Evolutionary conservation across 108 stramenopile species (phyloP).

Genomic region (Seminavis robusta): DNA sequence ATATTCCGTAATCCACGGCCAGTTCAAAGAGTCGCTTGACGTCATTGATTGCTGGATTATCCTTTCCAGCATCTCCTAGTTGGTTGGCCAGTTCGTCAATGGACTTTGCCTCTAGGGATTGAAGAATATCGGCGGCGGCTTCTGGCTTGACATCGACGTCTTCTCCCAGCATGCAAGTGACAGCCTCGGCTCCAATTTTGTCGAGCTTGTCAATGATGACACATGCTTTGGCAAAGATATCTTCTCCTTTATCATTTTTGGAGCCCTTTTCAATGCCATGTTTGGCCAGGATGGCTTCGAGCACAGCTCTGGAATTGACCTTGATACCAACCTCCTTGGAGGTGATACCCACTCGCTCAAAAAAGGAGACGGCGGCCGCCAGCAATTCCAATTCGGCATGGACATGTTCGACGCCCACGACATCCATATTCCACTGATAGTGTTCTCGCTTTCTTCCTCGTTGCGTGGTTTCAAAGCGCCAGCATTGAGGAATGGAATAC

Average conservation of each 20-base stretch:
- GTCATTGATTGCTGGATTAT: conserved; percentile 73
- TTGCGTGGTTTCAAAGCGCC: conserved; percentile 96
- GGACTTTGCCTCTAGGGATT: conserved; percentile 68
- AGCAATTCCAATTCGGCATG: conserved; percentile 94
- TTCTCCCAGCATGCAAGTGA: conserved; percentile 74
- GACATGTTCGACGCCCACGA: conserved; percentile 85
- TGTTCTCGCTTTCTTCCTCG: conserved; percentile 94
- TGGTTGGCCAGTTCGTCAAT: conserved; percentile 78
- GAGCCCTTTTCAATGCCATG: conserved; percentile 74
- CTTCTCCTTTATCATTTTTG: conserved; percentile 34
- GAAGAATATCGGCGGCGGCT: conserved; percentile 72
- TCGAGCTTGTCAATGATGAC: conserved; percentile 98
- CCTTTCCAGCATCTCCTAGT: conserved; percentile 67
- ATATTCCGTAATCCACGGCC: conserved; percentile 80
- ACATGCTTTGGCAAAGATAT: conserved; percentile 91
- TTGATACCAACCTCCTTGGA: conserved; percentile 94
- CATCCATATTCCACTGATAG: conserved; percentile 98
- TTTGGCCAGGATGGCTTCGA: conserved; percentile 84
- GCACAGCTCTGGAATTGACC: conserved; percentile 87
- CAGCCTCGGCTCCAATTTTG: conserved; percentile 89
- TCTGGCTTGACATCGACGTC: conserved; percentile 36
- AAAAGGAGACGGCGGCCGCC: conserved; percentile 85
- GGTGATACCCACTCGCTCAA: conserved; percentile 78
- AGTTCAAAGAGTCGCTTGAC: conserved; percentile 77
- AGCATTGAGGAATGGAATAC: conserved; percentile 94